Conservation (phyloP, 306 rosid species). For the Vigna radiata region DNA sequence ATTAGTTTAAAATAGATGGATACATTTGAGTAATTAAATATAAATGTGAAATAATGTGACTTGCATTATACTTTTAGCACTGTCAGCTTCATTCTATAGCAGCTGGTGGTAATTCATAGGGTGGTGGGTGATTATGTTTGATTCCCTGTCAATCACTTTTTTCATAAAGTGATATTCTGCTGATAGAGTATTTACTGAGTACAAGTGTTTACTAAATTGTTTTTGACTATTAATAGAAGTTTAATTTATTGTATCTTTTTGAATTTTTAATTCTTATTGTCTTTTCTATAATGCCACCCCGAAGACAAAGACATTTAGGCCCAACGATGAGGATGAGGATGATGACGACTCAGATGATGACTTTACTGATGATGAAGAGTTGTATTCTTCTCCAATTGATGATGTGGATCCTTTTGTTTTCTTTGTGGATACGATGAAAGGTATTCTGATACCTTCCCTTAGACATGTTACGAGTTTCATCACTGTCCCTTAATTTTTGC, state of each 20-base stretch:
- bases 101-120: background rate
- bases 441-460: constrained; percentile 48
- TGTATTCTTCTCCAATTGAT: constrained; percentile 90
- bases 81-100: constrained; percentile 14
- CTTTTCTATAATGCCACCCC: constrained; percentile 19
- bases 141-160: background rate
- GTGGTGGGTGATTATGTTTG: background rate
- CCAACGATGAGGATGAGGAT: constrained; percentile 60
- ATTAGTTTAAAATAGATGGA: background rate
- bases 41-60: constrained; percentile 12
- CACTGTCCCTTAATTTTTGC: background rate
- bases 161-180: background rate
- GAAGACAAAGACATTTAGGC: constrained; percentile 75
- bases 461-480: background rate
- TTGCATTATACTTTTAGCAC: constrained; percentile 15
- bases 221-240: background rate
- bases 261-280: constrained; percentile 18
- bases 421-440: constrained; percentile 84
- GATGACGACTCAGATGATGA: constrained; percentile 79
- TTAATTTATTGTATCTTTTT: constrained; percentile 22
- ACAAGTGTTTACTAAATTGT: background rate
- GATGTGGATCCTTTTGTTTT: constrained; percentile 95
- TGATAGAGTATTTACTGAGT: background rate
- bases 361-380: constrained; percentile 89
- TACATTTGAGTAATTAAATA: constrained; percentile 20